Conservation (phyloP, 192 early-diverging fungal genomes). For the Backusella mclennaniae region DNA sequence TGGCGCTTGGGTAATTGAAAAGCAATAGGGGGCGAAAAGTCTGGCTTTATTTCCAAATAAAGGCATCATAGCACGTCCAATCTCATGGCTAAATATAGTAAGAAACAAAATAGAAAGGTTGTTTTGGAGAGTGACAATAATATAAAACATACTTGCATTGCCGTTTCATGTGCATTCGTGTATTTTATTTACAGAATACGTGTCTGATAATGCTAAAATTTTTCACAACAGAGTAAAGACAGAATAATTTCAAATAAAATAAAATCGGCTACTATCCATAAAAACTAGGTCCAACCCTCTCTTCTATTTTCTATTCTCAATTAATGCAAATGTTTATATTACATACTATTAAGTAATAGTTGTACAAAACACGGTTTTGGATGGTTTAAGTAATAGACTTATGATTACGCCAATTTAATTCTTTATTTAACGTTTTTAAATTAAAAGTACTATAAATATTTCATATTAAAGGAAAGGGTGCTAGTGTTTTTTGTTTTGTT, state of each 20-base stretch:
- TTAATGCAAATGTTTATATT: neutral
- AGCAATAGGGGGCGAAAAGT: neutral
- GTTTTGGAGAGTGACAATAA: neutral
- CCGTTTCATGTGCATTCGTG: neutral
- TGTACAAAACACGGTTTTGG: neutral
- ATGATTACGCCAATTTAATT: neutral
- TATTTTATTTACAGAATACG: neutral
- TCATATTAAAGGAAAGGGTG: no score
- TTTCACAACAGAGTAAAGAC: neutral
- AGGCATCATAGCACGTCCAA: neutral
- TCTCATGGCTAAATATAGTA: neutral
- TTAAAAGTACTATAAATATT: neutral
- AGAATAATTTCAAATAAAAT: constrained; percentile 1
- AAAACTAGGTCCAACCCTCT: neutral
- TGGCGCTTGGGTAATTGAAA: neutral
- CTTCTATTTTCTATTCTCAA: neutral
- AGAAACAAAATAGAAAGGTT: neutral
- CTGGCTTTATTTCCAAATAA: neutral
- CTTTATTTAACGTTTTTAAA: neutral
- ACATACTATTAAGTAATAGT: neutral
- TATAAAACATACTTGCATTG: constrained; percentile 2
- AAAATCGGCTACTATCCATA: neutral
- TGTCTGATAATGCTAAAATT: neutral
- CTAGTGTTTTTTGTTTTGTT: neutral
- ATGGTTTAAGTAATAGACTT: neutral